Percentiles rank a stretch among this genome's conserved stretches.
Conservation (phyloP, 108 stramenopile species). For the Epipyxis sp. region DNA sequence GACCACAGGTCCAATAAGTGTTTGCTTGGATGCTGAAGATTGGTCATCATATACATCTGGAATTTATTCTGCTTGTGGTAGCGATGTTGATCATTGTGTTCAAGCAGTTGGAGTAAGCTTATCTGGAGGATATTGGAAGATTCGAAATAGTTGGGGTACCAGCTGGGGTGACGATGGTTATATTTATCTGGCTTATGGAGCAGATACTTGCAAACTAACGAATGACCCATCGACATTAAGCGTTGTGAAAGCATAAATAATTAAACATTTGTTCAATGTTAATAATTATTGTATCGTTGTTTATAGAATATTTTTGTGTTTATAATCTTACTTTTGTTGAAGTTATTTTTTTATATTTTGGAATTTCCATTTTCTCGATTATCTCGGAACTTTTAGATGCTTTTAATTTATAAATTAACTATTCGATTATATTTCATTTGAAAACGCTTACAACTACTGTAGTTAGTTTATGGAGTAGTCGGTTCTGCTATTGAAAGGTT, state of each 20-base stretch:
- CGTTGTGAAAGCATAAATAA: conserved; percentile 23
- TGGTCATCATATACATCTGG: conserved; percentile 67
- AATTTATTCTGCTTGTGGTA: conserved; percentile 40
- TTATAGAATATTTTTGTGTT: too few species aligned
- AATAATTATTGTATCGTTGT: too few species aligned
- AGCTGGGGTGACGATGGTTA: conserved; percentile 46
- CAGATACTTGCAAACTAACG: conserved; percentile 37
- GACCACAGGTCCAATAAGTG: conserved; percentile 67
- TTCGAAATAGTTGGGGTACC: conserved; percentile 43
- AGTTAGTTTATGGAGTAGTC: too few species aligned
- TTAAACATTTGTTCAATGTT: too few species aligned
- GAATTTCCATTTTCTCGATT: too few species aligned
- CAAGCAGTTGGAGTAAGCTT: neutral
- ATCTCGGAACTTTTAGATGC: too few species aligned
- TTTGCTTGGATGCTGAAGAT: conserved; percentile 60
- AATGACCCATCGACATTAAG: conserved; percentile 26
- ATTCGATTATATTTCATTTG: too few species aligned
- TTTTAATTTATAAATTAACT: too few species aligned
- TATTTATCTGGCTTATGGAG: conserved; percentile 15
- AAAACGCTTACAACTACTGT: too few species aligned
- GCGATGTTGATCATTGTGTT: conserved; percentile 14
- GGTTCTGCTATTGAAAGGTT: too few species aligned
- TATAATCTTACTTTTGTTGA: too few species aligned
- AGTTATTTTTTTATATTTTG: too few species aligned
- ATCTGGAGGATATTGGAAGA: neutral